phyloP scores from a whole-genome alignment of 108 stramenopile genomes.

The Cyclotella choctawhatcheeana region DNA sequence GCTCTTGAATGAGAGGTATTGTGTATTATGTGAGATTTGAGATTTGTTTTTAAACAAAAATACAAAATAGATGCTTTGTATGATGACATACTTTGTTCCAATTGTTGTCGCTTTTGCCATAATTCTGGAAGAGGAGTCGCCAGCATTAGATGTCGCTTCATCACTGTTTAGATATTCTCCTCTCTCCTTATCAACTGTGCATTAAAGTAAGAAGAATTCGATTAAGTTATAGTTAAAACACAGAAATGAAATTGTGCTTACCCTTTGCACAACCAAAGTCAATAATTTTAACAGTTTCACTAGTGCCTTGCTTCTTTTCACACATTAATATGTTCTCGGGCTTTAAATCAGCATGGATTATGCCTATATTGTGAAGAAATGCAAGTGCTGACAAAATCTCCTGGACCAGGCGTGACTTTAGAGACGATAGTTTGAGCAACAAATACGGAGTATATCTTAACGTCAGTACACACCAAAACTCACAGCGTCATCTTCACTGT shows the following conservation, averaged over 20 bases:
- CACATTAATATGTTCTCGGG: slow-evolving; percentile 84
- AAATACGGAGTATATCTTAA: no score
- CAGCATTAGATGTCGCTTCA: background rate
- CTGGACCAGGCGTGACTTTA: no score
- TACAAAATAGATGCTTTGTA: no score
- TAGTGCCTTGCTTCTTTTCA: slow-evolving; percentile 49
- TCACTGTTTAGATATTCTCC: slow-evolving; percentile 9
- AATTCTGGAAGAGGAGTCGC: background rate
- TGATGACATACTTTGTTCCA: slow-evolving; percentile 64
- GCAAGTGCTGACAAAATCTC: slow-evolving; percentile 77
- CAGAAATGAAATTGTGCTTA: slow-evolving; percentile 1
- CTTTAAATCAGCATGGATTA: slow-evolving; percentile 84
- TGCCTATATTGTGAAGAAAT: slow-evolving; percentile 74
- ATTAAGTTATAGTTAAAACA: background rate
- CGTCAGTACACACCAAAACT: no score
- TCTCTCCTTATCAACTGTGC: background rate
- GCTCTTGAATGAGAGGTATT: slow-evolving; percentile 29
- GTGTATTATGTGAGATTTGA: no score
- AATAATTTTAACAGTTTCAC: slow-evolving; percentile 53
- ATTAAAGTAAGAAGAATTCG: background rate
- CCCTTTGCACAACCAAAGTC: slow-evolving; percentile 63
- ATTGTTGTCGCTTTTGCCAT: no score
- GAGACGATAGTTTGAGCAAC: no score
- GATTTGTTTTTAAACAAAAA: no score
- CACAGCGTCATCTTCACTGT: slow-evolving; percentile 78